A percentile compares a stretch with the other conserved stretches of the same genome.
Evolutionary conservation across 805 yeast genomes (phyloP).

Genomic region (Ogataea trehaloabstinens): DNA sequence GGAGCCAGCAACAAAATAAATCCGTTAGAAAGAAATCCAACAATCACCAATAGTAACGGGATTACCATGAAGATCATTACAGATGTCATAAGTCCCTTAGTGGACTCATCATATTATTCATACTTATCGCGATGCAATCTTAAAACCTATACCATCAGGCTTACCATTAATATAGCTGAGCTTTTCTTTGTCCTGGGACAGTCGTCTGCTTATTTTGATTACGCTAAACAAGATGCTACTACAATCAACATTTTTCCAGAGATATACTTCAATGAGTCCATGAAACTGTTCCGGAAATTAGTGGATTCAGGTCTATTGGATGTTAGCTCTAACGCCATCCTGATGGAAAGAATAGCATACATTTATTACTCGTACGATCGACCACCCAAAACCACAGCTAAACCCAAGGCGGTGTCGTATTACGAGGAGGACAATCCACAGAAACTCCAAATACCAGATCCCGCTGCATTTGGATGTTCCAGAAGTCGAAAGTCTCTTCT

Average conservation of each 20-base stretch:
- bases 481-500: constrained; percentile 72
- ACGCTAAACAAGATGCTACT: neutral
- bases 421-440: constrained; percentile 36
- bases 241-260: constrained; percentile 20
- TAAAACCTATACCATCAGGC: constrained; percentile 67
- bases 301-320: constrained; percentile 45
- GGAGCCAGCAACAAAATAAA: constrained; percentile 47
- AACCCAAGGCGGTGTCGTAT: constrained; percentile 17
- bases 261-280: constrained; percentile 45
- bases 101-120: constrained; percentile 74
- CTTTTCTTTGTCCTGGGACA: constrained; percentile 47
- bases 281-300: constrained; percentile 42
- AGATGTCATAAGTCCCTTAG: constrained; percentile 54
- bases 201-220: constrained; percentile 25
- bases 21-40: constrained; percentile 33
- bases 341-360: constrained; percentile 38
- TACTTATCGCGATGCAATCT: constrained; percentile 69
- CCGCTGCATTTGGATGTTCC: constrained; percentile 50
- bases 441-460: constrained; percentile 34
- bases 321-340: constrained; percentile 39
- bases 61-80: constrained; percentile 45
- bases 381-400: constrained; percentile 7
- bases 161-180: constrained; percentile 67
- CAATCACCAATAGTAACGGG: constrained; percentile 27
- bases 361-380: constrained; percentile 28